Percentiles rank a stretch among this genome's conserved stretches.
Conservation (phyloP, 352 stramenopile genomes). For the Pythium monospermum region DNA sequence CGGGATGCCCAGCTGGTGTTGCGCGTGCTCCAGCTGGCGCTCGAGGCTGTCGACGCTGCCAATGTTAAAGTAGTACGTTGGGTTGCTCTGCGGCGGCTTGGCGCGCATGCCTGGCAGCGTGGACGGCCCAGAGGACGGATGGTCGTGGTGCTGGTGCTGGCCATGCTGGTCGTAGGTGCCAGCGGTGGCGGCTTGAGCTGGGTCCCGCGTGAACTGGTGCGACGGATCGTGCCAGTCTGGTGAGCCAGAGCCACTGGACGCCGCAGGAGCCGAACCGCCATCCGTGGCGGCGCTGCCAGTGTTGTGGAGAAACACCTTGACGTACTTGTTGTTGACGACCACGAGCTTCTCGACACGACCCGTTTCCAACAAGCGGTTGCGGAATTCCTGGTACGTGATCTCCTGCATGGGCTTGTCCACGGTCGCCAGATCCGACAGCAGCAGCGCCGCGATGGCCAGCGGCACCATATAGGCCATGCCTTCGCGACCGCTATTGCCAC, state of each 20-base stretch:
- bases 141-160: constrained; percentile 18
- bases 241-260: no score
- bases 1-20: constrained; percentile 93
- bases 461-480: constrained; percentile 72
- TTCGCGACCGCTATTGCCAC: constrained; percentile 40
- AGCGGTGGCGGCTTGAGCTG: no score
- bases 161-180: constrained; percentile 15
- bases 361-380: constrained; percentile 77
- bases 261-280: not conserved
- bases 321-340: constrained; percentile 90
- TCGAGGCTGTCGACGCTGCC: constrained; percentile 97
- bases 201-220: constrained; percentile 19
- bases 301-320: constrained; percentile 82
- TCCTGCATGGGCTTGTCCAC: constrained; percentile 85
- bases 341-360: constrained; percentile 87
- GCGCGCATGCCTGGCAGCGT: constrained; percentile 11
- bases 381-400: constrained; percentile 91
- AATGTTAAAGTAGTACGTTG: constrained; percentile 95
- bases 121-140: constrained; percentile 4
- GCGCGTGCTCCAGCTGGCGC: constrained; percentile 95
- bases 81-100: constrained; percentile 26
- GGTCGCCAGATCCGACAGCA: constrained; percentile 67
- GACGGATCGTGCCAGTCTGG: constrained; percentile 52
- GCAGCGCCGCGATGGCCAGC: constrained; percentile 59
- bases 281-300: constrained; percentile 6